Conservation (phyloP, 2,329 filamentous ascomycete species). For the Aureobasidium sp. region DNA sequence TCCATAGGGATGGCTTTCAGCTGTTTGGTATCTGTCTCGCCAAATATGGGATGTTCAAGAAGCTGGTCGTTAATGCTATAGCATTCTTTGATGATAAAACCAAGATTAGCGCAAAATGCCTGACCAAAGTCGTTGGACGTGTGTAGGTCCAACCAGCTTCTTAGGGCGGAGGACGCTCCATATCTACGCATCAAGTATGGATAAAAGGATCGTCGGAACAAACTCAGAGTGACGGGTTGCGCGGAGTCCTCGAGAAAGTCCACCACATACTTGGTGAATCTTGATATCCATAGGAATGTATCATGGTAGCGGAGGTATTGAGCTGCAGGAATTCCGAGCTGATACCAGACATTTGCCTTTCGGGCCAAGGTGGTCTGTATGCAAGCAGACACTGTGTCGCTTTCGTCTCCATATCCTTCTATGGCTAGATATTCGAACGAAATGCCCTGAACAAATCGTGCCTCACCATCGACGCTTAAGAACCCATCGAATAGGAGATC, state of each 20-base stretch:
- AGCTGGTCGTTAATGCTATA: conserved; percentile 39
- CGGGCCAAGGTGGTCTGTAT: conserved; percentile 47
- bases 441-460: conserved; percentile 49
- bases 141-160: conserved; percentile 48
- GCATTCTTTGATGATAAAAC: conserved; percentile 61
- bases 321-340: conserved; percentile 46
- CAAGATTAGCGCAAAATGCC: conserved; percentile 52
- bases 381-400: conserved; percentile 46
- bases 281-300: conserved; percentile 63
- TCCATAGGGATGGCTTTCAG: conserved; percentile 26
- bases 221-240: conserved; percentile 41
- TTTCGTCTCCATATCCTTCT: conserved; percentile 55
- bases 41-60: conserved; percentile 31
- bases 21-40: conserved; percentile 28
- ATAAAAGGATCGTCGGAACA: conserved; percentile 54
- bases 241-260: conserved; percentile 49
- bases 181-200: conserved; percentile 50
- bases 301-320: conserved; percentile 58
- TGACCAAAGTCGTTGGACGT: conserved; percentile 55
- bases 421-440: conserved; percentile 56
- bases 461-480: conserved; percentile 39
- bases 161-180: conserved; percentile 35
- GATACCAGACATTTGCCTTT: conserved; percentile 54
- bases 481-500: conserved; percentile 55
- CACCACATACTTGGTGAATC: conserved; percentile 64